Conservation (phyloP, 2,329 filamentous ascomycete genomes). For the Chaetomiaceae sp. region DNA sequence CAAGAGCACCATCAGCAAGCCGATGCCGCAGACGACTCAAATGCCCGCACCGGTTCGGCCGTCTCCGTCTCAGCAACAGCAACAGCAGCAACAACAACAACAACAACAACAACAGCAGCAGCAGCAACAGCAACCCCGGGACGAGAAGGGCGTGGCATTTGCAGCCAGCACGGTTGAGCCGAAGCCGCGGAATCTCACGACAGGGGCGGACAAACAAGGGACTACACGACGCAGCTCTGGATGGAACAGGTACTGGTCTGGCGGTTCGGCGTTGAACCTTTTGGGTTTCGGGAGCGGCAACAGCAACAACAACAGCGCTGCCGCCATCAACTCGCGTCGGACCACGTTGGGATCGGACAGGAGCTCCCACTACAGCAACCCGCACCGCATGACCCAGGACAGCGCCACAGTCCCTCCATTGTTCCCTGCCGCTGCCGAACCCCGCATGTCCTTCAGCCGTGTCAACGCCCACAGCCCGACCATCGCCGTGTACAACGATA, state of each 20-base stretch:
- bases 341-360: conserved; percentile 51
- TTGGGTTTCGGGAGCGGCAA: conserved; percentile 52
- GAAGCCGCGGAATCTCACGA: conserved; percentile 34
- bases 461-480: conserved; percentile 68
- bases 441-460: conserved; percentile 57
- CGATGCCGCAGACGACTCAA: conserved; percentile 45
- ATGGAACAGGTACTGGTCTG: conserved; percentile 76
- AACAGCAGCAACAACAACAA: conserved; percentile 32
- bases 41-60: conserved; percentile 11
- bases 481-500: conserved; percentile 54
- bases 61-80: conserved; percentile 27
- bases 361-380: conserved; percentile 51
- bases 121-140: no score
- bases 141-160: conserved; percentile 41
- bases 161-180: conserved; percentile 31
- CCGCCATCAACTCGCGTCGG: conserved; percentile 36
- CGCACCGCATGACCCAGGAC: conserved; percentile 53
- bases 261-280: conserved; percentile 64
- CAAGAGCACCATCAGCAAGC: conserved; percentile 59
- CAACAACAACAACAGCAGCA: conserved; percentile 31
- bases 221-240: conserved; percentile 60
- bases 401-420: conserved; percentile 69
- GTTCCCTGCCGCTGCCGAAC: conserved; percentile 36
- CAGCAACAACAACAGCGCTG: conserved; percentile 24
- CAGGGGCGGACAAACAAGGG: conserved; percentile 36